Evolutionary conservation across 2,329 filamentous ascomycete species (phyloP).

Genomic region (Aspergillus arachidicola): DNA sequence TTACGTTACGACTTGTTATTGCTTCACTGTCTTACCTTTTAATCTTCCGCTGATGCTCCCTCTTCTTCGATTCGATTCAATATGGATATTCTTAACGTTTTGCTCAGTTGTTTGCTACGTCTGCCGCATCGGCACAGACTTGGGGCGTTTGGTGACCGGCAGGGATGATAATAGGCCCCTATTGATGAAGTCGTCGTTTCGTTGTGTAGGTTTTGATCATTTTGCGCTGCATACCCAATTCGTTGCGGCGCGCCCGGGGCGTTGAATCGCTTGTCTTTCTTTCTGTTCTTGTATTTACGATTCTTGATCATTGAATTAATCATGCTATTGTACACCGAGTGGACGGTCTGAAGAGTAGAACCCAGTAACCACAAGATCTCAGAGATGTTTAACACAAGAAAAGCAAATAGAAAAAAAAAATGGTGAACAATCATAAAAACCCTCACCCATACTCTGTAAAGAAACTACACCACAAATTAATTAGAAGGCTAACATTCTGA

Average conservation of each 20-base stretch:
- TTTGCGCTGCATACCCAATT: constrained; percentile 14
- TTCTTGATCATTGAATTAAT: not conserved
- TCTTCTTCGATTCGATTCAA: constrained; percentile 16
- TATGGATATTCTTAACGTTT: constrained; percentile 6
- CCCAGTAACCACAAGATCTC: not conserved
- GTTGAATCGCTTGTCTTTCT: constrained; percentile 26
- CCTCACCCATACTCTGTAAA: not conserved
- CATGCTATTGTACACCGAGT: not conserved
- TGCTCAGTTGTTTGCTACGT: constrained; percentile 17
- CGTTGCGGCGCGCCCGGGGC: constrained; percentile 44
- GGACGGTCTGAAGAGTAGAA: not conserved
- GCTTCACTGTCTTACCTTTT: constrained; percentile 16
- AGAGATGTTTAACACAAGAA: not conserved
- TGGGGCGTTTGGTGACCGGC: constrained; percentile 24
- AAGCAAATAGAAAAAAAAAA: constrained; percentile 21
- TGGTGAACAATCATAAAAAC: not conserved
- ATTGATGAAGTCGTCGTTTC: constrained; percentile 1
- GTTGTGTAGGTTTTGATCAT: constrained; percentile 4
- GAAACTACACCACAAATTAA: not conserved
- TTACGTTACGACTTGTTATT: constrained; percentile 14
- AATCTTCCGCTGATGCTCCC: constrained; percentile 13
- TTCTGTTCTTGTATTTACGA: constrained; percentile 12
- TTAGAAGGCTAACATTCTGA: not conserved
- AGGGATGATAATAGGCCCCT: constrained; percentile 18
- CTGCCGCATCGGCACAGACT: constrained; percentile 24